Evolutionary conservation across 2,329 filamentous ascomycete species (phyloP), one percentile per base, ranked within the genome.

Genomic region (Diaporthe helianthi): DNA sequence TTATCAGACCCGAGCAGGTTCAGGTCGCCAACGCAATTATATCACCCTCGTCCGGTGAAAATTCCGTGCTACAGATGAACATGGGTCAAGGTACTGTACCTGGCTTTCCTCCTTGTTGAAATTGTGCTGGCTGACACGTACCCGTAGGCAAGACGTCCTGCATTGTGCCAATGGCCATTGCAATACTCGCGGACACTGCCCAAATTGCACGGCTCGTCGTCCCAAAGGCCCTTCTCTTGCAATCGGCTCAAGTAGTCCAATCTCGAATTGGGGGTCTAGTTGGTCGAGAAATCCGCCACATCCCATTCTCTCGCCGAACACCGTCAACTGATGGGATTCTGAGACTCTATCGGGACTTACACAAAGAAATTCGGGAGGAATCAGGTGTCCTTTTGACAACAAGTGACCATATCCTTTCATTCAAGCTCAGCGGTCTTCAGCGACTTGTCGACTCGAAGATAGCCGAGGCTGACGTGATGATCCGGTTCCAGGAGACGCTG

Each of bases 371-470:
- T 22, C 76, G 80, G 24, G 73, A 76, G 1, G 74, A 73, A 0
- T 79, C 79, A 0, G 89, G 89, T 0, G 77, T 92, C 0, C 81
- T 92, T 26, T 76, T 92, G 0, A 82, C 84, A 0, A 82, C 89
- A 1, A 90, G 90, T 0, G 90, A 92, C 66, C 87, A 92, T 70
- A 79, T 89, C 0, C 78, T 92, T 7, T 92, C 90, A 0, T 91
- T 90, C 76, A 87, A 85, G 73, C 79, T 92, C 2, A 89, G 87
- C 69, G 88, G 87, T 0, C 74, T 87, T 0, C 88, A 92, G 72
- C 82, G 83, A 2, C 75, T 91, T 0, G 82, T 83, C 0, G 85
- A 90, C 55, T 76, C 77, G 1, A 77, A 81, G 3, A 66, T 81
- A 0, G 65, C 76, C 0, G 78, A 84, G 41, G 84, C 85, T 0